Evolutionary conservation across 2,329 filamentous ascomycete species (phyloP).

Genomic region (Aspergillus quadricinctus): DNA sequence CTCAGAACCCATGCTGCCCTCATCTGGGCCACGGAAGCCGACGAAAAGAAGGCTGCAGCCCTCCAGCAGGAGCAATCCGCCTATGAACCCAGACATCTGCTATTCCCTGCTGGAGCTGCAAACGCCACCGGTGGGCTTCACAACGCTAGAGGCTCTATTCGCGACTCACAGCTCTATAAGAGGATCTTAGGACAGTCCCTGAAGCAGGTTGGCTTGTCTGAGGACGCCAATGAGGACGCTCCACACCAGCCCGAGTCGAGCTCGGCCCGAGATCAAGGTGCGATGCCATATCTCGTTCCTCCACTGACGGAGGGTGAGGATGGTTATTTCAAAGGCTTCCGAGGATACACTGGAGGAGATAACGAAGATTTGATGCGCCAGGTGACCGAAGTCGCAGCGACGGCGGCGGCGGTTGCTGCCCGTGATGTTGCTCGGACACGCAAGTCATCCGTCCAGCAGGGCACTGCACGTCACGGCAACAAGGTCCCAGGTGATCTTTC

Average conservation of each 20-base stretch:
- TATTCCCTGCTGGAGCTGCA: conserved; percentile 27
- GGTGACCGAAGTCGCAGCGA: conserved; percentile 89
- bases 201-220: conserved; percentile 70
- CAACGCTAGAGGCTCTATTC: conserved; percentile 62
- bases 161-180: conserved; percentile 86
- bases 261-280: conserved; percentile 18
- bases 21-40: conserved; percentile 85
- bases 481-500: conserved; percentile 34
- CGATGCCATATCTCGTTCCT: conserved; percentile 69
- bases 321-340: conserved; percentile 30
- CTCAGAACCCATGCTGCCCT: conserved; percentile 92
- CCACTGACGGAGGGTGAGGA: conserved; percentile 56
- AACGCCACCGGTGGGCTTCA: conserved; percentile 38
- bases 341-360: conserved; percentile 74
- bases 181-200: conserved; percentile 87
- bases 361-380: conserved; percentile 77
- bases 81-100: conserved; percentile 33
- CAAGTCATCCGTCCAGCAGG: conserved; percentile 44
- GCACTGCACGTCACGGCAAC: conserved; percentile 26
- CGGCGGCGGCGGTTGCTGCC: conserved; percentile 80
- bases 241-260: conserved; percentile 25
- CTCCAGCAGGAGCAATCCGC: conserved; percentile 25
- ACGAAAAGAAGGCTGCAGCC: conserved; percentile 63
- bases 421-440: conserved; percentile 62
- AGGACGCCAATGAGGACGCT: conserved; percentile 43